Evolutionary conservation across 768 basidiomycete genomes (phyloP).

Genomic region (Hericium alpestre): DNA sequence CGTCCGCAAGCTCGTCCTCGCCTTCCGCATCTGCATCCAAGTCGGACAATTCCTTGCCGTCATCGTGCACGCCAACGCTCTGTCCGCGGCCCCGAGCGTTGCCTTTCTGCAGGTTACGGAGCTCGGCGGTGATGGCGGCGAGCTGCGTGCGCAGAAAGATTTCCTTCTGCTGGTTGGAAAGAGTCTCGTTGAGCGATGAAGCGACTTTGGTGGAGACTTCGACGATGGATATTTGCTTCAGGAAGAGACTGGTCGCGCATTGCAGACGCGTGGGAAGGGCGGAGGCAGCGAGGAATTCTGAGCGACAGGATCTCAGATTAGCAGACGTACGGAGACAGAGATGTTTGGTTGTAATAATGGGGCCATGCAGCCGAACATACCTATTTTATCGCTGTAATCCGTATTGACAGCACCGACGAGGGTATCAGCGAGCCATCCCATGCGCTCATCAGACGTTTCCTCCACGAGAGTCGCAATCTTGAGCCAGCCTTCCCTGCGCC

Average conservation of each 20-base stretch:
- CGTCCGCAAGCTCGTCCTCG: conserved; percentile 67
- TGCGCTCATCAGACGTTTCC: conserved; percentile 51
- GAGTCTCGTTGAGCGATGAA: conserved; percentile 67
- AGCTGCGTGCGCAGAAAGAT: conserved; percentile 79
- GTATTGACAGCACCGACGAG: conserved; percentile 52
- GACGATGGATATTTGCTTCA: conserved; percentile 66
- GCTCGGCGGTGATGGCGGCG: conserved; percentile 68
- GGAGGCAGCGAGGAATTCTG: conserved; percentile 53
- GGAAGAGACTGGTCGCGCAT: conserved; percentile 59
- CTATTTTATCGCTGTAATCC: conserved; percentile 63
- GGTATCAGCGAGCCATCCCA: conserved; percentile 71
- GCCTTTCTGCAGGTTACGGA: conserved; percentile 38
- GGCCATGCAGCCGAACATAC: conserved; percentile 25
- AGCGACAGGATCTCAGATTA: background rate
- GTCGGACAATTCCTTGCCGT: background rate
- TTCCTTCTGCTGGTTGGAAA: conserved; percentile 85
- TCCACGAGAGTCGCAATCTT: conserved; percentile 67
- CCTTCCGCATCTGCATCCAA: conserved; percentile 66
- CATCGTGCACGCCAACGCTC: background rate
- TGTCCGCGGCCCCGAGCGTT: background rate
- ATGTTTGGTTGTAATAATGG: background rate
- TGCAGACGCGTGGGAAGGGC: conserved; percentile 53
- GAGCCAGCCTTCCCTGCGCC: conserved; percentile 52
- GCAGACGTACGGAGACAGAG: background rate
- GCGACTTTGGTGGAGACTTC: conserved; percentile 79